Percentiles rank a stretch among this genome's conserved stretches.
phyloP scores from a whole-genome alignment of 2,329 filamentous ascomycete species.

The Calonectria crousiana region DNA sequence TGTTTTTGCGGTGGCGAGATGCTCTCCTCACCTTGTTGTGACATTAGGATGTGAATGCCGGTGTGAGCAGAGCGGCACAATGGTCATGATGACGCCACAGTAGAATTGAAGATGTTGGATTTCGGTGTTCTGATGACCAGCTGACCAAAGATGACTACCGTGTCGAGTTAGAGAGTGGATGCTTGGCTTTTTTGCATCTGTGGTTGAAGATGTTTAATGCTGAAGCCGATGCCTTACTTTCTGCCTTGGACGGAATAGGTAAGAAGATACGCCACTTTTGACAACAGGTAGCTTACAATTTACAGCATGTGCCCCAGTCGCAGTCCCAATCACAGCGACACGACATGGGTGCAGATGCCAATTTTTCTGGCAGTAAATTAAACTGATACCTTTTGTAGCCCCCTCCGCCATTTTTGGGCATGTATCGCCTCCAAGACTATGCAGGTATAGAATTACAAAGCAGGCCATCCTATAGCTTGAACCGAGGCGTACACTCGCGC shows the following conservation, averaged over 20 bases:
- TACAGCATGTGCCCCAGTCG: neutral
- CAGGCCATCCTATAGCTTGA: neutral
- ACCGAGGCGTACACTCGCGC: neutral
- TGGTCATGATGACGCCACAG: neutral
- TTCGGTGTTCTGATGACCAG: neutral
- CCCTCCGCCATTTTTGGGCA: neutral
- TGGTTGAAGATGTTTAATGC: neutral
- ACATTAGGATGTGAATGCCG: neutral
- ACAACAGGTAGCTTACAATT: neutral
- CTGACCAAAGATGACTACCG: neutral
- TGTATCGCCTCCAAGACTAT: neutral
- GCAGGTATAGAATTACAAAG: neutral
- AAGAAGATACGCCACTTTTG: neutral
- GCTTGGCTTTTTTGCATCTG: neutral
- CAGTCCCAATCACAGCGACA: neutral
- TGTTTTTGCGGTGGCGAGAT: neutral
- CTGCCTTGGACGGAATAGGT: neutral
- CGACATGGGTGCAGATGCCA: neutral
- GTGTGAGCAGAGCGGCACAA: neutral
- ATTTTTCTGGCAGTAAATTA: neutral
- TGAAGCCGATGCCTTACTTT: slow-evolving; percentile 6
- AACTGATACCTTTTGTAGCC: neutral
- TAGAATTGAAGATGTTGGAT: neutral
- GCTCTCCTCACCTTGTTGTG: neutral
- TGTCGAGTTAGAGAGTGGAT: neutral